Conservation (phyloP, 2,329 filamentous ascomycete genomes). For the Sporothrix pallida region DNA sequence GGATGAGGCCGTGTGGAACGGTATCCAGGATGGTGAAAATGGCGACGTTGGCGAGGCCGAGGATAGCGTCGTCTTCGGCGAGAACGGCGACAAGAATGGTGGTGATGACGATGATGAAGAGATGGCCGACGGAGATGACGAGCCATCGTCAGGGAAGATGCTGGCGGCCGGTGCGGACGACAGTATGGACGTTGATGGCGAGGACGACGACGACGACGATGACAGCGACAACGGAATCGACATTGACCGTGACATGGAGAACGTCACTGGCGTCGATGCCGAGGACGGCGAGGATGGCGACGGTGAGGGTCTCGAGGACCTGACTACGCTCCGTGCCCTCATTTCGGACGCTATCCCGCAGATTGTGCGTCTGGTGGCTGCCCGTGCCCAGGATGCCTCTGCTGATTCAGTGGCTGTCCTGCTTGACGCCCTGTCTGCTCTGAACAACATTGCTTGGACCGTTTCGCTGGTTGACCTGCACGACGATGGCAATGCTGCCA, state of each 20-base stretch:
- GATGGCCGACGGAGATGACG: constrained; percentile 57
- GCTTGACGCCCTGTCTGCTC: constrained; percentile 61
- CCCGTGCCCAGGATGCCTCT: constrained; percentile 45
- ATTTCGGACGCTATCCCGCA: constrained; percentile 55
- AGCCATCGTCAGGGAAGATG: constrained; percentile 42
- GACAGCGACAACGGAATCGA: constrained; percentile 34
- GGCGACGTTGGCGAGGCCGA: constrained; percentile 48
- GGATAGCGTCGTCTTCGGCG: constrained; percentile 43
- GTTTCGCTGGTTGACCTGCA: constrained; percentile 66
- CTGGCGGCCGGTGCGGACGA: constrained; percentile 44
- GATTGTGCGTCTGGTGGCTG: constrained; percentile 55
- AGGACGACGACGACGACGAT: constrained; percentile 43
- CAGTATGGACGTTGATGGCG: constrained; percentile 43
- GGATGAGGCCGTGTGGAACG: constrained; percentile 48
- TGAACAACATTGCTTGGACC: constrained; percentile 73
- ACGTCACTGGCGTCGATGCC: constrained; percentile 60
- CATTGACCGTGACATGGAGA: constrained; percentile 63
- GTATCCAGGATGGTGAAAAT: constrained; percentile 41
- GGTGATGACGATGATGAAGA: constrained; percentile 58
- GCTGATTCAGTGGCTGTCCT: constrained; percentile 55
- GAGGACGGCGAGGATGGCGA: constrained; percentile 50
- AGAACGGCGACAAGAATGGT: constrained; percentile 43
- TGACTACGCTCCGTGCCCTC: constrained; percentile 59
- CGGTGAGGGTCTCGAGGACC: constrained; percentile 55
- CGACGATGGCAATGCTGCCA: constrained; percentile 57